Conservation (phyloP, 139 green algal genomes). For the Axilococcus clingmanii region DNA sequence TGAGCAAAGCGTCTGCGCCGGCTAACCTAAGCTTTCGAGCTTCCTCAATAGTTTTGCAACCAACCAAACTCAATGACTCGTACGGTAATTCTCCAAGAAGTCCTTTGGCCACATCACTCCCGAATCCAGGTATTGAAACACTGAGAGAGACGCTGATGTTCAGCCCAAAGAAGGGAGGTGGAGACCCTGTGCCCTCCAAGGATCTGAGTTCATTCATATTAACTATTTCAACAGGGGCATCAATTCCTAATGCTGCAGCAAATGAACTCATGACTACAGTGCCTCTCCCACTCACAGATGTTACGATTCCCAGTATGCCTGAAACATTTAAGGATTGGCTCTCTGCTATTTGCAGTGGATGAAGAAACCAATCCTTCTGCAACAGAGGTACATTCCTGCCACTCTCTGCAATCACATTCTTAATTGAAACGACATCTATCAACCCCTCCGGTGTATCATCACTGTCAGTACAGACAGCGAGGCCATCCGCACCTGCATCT, state of each 20-base stretch:
- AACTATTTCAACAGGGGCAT: slow-evolving; percentile 26
- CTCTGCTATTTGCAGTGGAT: slow-evolving; percentile 65
- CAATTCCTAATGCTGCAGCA: slow-evolving; percentile 43
- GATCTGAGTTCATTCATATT: slow-evolving; percentile 15
- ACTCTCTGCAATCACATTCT: not conserved
- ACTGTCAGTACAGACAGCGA: slow-evolving; percentile 51
- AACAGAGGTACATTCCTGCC: slow-evolving; percentile 45
- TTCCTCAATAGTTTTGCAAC: slow-evolving; percentile 43
- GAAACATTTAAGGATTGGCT: slow-evolving; percentile 66
- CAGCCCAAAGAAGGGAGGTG: slow-evolving; percentile 24
- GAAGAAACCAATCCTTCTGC: slow-evolving; percentile 61
- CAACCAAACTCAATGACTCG: slow-evolving; percentile 43
- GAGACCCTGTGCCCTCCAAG: slow-evolving; percentile 8
- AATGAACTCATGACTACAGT: slow-evolving; percentile 60
- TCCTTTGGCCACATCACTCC: slow-evolving; percentile 47
- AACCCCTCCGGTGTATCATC: slow-evolving; percentile 51
- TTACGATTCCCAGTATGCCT: slow-evolving; percentile 46
- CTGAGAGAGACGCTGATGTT: slow-evolving; percentile 44
- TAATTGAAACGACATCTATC: slow-evolving; percentile 23
- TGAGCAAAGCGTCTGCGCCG: slow-evolving; percentile 57
- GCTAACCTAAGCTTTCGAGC: slow-evolving; percentile 37
- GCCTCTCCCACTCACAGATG: slow-evolving; percentile 44
- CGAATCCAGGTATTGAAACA: slow-evolving; percentile 50
- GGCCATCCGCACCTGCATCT: slow-evolving; percentile 44
- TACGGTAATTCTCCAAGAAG: slow-evolving; percentile 57